Conservation (phyloP, 2,329 filamentous ascomycete species). For the Calonectria hawksworthii region DNA sequence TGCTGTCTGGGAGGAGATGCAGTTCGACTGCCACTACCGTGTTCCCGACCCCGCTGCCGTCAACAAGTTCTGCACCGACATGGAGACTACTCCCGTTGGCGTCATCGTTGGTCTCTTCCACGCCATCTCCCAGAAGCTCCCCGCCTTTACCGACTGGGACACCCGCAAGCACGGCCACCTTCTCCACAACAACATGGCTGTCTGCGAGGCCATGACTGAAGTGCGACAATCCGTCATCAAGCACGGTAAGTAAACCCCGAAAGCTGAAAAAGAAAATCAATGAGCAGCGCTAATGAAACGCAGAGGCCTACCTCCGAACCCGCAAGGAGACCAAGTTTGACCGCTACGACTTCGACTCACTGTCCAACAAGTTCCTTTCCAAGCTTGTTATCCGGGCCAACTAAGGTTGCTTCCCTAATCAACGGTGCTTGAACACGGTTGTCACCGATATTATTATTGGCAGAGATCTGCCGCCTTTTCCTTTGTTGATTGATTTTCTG, state of each 20-base stretch:
- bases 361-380: constrained; percentile 97
- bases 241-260: constrained; percentile 78
- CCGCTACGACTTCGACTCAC: constrained; percentile 90
- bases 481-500: constrained; percentile 42
- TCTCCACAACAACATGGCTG: constrained; percentile 89
- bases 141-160: constrained; percentile 94
- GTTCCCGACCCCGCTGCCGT: constrained; percentile 87
- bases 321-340: constrained; percentile 88
- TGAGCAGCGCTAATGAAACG: constrained; percentile 40
- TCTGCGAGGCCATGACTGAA: constrained; percentile 97
- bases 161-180: constrained; percentile 91
- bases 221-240: constrained; percentile 92
- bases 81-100: constrained; percentile 96
- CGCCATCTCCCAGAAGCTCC: constrained; percentile 96
- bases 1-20: constrained; percentile 98
- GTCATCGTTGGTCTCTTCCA: constrained; percentile 98
- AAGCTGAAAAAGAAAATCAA: background rate
- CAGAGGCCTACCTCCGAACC: constrained; percentile 89
- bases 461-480: constrained; percentile 39
- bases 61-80: constrained; percentile 95
- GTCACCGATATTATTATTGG: constrained; percentile 32
- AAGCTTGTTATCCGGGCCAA: constrained; percentile 97
- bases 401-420: constrained; percentile 57
- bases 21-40: constrained; percentile 98
- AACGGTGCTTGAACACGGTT: constrained; percentile 35